These are phyloP conservation scores for Serendipita sp. DNA, from an alignment of 768 basidiomycete species.

Conservation along the genomic window DNA sequence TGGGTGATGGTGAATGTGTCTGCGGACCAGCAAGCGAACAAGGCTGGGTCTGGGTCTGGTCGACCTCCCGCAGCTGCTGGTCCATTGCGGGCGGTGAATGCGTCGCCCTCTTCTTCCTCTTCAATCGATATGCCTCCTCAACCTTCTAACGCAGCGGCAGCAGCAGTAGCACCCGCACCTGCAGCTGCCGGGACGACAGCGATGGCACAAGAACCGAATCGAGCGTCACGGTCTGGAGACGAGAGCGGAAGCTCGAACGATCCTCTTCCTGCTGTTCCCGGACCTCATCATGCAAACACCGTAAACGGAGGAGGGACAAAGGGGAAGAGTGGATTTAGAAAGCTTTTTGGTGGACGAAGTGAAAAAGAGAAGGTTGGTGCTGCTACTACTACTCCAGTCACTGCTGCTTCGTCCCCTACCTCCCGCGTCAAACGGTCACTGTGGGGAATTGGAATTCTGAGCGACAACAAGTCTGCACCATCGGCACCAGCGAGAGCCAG, in stretches of 20 bases:
- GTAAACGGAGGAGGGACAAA: not conserved
- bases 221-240: not conserved
- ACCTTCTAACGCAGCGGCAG: too few species aligned
- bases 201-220: not conserved
- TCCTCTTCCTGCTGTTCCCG: not conserved
- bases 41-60: not conserved
- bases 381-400: too few species aligned
- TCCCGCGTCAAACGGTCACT: not conserved
- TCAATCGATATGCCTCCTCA: not conserved
- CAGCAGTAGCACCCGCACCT: not conserved
- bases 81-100: not conserved
- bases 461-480: not conserved
- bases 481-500: constrained; percentile 1
- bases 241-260: constrained; percentile 5
- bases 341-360: not conserved
- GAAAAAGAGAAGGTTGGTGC: not conserved
- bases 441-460: not conserved
- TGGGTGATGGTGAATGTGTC: constrained; percentile 5
- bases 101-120: not conserved
- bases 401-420: not conserved
- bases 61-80: not conserved
- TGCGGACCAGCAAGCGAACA: not conserved
- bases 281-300: not conserved
- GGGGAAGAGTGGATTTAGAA: not conserved
- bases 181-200: not conserved